These are phyloP conservation scores for Salix purpurea DNA, from an alignment of 345 rosid species.

Conservation along the genomic window DNA sequence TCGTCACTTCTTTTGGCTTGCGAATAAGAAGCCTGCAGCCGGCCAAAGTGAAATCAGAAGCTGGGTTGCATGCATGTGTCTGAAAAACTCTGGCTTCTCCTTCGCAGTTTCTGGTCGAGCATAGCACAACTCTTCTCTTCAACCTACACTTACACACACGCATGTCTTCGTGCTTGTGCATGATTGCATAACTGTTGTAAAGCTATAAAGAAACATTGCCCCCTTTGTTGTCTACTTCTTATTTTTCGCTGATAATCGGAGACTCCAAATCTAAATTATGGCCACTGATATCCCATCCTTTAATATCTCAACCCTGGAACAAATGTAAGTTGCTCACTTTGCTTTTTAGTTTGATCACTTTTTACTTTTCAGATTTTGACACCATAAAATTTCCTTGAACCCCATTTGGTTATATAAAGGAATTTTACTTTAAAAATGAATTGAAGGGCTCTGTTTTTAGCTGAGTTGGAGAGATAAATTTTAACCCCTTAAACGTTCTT, in stretches of 20 bases:
- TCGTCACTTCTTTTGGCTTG: too few relatives aligned
- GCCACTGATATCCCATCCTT: slow-evolving; percentile 1
- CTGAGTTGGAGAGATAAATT: background rate
- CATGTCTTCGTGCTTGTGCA: background rate
- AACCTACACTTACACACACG: background rate
- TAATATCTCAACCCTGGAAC: slow-evolving; percentile 10
- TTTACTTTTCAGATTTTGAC: background rate
- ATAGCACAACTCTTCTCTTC: too few relatives aligned
- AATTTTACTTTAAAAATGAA: background rate
- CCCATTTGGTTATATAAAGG: background rate
- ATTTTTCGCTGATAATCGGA: background rate
- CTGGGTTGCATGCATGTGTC: too few relatives aligned
- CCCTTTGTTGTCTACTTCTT: background rate
- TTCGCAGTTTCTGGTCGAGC: too few relatives aligned
- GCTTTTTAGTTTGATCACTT: background rate
- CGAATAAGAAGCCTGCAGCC: too few relatives aligned
- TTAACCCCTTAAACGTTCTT: background rate
- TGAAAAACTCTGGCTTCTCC: too few relatives aligned
- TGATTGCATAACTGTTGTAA: background rate
- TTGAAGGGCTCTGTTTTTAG: background rate
- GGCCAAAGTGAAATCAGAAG: too few relatives aligned
- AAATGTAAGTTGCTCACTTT: background rate
- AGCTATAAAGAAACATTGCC: background rate
- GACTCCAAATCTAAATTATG: slow-evolving; percentile 2
- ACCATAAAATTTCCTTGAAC: background rate